Conservation (phyloP, 805 yeast species). For the Cyberlindnera americana region DNA sequence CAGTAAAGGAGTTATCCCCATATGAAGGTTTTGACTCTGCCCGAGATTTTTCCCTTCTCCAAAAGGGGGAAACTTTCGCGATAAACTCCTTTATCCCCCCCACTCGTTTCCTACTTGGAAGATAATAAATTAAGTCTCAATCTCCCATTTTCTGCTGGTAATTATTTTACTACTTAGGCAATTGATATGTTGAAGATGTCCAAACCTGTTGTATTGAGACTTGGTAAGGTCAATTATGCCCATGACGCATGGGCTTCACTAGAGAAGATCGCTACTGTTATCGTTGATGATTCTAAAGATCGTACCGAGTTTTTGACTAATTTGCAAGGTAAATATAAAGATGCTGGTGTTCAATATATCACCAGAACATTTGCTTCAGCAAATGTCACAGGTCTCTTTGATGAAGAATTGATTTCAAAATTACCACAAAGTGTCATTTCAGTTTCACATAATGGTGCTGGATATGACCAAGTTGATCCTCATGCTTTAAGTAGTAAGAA, state of each 20-base stretch:
- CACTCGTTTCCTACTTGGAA: no score
- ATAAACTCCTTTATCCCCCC: not conserved
- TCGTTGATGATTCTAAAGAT: conserved; percentile 39
- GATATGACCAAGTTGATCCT: conserved; percentile 69
- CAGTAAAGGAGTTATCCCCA: no score
- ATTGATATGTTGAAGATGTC: no score
- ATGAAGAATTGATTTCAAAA: conserved; percentile 51
- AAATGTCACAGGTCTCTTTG: conserved; percentile 57
- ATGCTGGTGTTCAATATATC: conserved; percentile 31
- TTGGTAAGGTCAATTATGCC: conserved; percentile 61
- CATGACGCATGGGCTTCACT: conserved; percentile 64
- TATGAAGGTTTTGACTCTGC: no score
- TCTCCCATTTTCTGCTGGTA: no score
- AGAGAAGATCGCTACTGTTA: conserved; percentile 40
- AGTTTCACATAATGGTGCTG: conserved; percentile 68
- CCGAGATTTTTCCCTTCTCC: no score
- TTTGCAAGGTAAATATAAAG: conserved; percentile 30
- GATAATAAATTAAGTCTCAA: no score
- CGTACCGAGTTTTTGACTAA: conserved; percentile 35
- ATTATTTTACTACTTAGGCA: no score
- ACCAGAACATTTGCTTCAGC: conserved; percentile 54
- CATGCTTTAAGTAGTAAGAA: conserved; percentile 45
- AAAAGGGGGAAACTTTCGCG: not conserved
- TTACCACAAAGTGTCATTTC: conserved; percentile 53
- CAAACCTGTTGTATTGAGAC: conserved; percentile 61